Evolutionary conservation across 2,329 filamentous ascomycete genomes (phyloP).

Genomic region (Verticillium longisporum): DNA sequence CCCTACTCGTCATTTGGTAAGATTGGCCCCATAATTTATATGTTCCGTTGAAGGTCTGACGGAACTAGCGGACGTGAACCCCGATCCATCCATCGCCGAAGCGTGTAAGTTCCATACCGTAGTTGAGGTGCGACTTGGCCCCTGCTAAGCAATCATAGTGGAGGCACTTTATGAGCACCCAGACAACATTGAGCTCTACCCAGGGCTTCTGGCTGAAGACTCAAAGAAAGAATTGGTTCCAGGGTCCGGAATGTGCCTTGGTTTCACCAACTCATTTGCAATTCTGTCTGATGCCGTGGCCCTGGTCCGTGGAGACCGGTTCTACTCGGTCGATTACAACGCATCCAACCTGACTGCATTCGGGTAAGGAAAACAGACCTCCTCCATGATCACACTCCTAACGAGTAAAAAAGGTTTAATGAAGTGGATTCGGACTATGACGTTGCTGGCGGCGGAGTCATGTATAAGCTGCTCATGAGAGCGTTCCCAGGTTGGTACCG

Average conservation of each 20-base stretch:
- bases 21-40: neutral
- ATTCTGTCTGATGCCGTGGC: constrained; percentile 54
- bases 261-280: constrained; percentile 47
- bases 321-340: constrained; percentile 46
- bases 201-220: constrained; percentile 58
- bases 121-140: neutral
- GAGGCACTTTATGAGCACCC: constrained; percentile 55
- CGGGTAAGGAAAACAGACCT: constrained; percentile 20
- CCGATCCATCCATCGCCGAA: constrained; percentile 44
- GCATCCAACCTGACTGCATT: constrained; percentile 33
- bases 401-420: neutral
- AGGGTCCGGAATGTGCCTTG: constrained; percentile 44
- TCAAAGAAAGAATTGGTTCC: constrained; percentile 42
- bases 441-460: constrained; percentile 15
- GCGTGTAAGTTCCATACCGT: neutral
- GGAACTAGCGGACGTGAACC: constrained; percentile 40
- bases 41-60: neutral
- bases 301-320: constrained; percentile 52
- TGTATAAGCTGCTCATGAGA: constrained; percentile 15
- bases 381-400: neutral
- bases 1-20: constrained; percentile 44
- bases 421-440: constrained; percentile 42
- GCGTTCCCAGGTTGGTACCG: constrained; percentile 30
- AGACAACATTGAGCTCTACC: constrained; percentile 64
- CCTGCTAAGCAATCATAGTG: constrained; percentile 27